These are phyloP conservation scores for Sphaerulina vaccinii DNA, from an alignment of 2,329 filamentous ascomycete species.

Conservation along the genomic window DNA sequence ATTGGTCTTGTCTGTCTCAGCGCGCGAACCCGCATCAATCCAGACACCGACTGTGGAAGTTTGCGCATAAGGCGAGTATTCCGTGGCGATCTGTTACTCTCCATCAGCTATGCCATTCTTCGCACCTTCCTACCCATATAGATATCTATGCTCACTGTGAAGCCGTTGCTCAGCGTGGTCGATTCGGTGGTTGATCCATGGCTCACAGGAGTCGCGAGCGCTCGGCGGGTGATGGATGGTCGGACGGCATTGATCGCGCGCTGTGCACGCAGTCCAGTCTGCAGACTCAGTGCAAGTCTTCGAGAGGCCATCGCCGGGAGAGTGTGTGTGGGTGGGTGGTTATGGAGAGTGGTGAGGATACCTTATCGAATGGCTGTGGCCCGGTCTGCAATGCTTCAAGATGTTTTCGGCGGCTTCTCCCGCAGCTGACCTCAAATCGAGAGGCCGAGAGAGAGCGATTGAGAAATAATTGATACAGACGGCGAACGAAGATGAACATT, in stretches of 20 bases:
- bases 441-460: neutral
- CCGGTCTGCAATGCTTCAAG: neutral
- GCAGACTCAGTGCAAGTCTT: conserved; percentile 93
- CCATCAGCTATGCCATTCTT: conserved; percentile 19
- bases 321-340: conserved; percentile 40
- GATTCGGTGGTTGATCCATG: conserved; percentile 82
- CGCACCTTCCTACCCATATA: neutral
- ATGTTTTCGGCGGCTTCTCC: conserved; percentile 8
- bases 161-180: conserved; percentile 93
- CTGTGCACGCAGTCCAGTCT: conserved; percentile 84
- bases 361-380: neutral
- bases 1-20: conserved; percentile 98
- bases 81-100: conserved; percentile 77
- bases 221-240: conserved; percentile 65
- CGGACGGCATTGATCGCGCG: conserved; percentile 74
- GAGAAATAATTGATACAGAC: neutral
- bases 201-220: conserved; percentile 77
- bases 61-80: conserved; percentile 97
- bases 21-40: conserved; percentile 98
- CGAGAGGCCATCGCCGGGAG: conserved; percentile 77
- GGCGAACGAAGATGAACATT: no score
- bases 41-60: conserved; percentile 97
- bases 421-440: conserved; percentile 1
- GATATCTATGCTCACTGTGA: conserved; percentile 67
- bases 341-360: conserved; percentile 27